Base-by-base conservation (phyloP, 169 alveolate genomes). In the Eimeria sp. region DNA sequence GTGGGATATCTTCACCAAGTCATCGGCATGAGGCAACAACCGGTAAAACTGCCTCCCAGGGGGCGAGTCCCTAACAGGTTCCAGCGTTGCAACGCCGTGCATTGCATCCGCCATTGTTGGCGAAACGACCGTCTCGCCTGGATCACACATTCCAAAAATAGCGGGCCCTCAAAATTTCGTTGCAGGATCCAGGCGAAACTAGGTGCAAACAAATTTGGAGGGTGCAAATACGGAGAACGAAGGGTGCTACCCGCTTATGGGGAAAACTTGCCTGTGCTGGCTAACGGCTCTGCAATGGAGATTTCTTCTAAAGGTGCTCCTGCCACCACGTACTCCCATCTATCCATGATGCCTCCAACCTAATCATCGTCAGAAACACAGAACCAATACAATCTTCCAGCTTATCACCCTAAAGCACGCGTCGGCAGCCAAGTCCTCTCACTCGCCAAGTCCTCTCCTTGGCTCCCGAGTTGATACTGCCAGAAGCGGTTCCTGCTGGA, bases 321-420 rank as follows among this genome's bases (percentile, higher is more conserved):
- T 13, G 98, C 98, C 49, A 97, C 98, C 63, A 97, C 98, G 49
- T 96, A 97, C 95, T 97, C 98, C 98, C 97, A 96, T 51, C 97
- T 84, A 72, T 96, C 97, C 96, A 96, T 84, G 54, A 88, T 94
- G 47, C 97, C 97, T 27, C 97, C 97, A 51, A 96, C 97, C 97
- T 96, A 67, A 67, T 16, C 70, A 54, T 45, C n/a, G 30, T 25
- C 88, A 45, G 10, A 49, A 40, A 18, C 82, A 54, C 83, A 34
- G 18, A 40, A 73, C 83, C 16, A 34, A 40, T 40, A 73, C 10
- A 40, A 5, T 18, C 40, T 40, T 54, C 5, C 16, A 16, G 16
- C 11, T 34, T 16, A 34, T 5, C 16, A 20, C 83, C 83, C 30
- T 16, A 5, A 34, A 73, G 54, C 34, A 43, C 30, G 57, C 83